Evolutionary conservation across 2,329 filamentous ascomycete genomes (phyloP), one percentile per base, ranked within the genome.

Genomic region (Botrytis hyacinthi): DNA sequence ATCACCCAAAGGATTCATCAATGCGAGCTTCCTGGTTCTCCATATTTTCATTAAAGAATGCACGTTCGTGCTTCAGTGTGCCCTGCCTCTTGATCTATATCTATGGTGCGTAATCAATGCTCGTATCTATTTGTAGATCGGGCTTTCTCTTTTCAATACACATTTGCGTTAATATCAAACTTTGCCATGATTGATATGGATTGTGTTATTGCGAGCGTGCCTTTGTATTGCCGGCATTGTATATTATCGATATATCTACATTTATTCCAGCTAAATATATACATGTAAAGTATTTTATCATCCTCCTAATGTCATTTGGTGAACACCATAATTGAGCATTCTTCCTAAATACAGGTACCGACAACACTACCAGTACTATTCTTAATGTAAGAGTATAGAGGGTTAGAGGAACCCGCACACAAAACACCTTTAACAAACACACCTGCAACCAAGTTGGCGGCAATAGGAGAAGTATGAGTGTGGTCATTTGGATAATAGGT

Each of bases 401-500:
- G 65, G 2, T 68, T 68, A 8, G 65, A 68, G 22, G 65, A 29
- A 10, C 65, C 65, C 1, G 46, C 65, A 22, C 65, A 68, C 46
- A 68, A 42, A 57, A 68, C 48, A 3, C n/a, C 65, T 48, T 68
- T 68, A 3, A 68, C 65, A 26, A 59, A 62, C 1, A 70, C 37
- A 10, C 51, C 7, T 0, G 87, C 84, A 26, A 89, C 86, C 18
- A 86, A 79, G 76, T 86, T 82, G 0, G 89, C 88, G 0, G 88
- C 89, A 9, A 79, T 81, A 0, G 87, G 83, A 77, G 84, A 87
- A 9, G 88, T 90, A 80, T 91, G 89, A 5, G 88, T 90, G 79
- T 91, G 88, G 77, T 90, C 88, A 54, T 82, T 82, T 0, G 88
- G 86, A 76, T 85, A 91, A 73, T 85, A 84, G 1, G 81, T 79